Evolutionary conservation across 805 yeast genomes (phyloP).

Genomic region (Candida montana): DNA sequence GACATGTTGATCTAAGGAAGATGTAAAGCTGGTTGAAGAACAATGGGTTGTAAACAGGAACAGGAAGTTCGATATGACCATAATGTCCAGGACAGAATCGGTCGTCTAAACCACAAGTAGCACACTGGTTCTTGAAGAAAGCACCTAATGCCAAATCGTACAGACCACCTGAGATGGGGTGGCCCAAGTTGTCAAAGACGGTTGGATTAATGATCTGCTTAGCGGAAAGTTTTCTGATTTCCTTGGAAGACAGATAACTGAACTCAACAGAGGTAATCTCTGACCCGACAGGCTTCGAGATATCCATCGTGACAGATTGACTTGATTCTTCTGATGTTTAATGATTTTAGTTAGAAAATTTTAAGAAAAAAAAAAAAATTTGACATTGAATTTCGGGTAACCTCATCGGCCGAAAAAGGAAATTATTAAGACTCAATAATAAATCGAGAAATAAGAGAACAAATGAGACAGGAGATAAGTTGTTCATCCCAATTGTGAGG

Average conservation of each 20-base stretch:
- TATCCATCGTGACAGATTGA: slow-evolving; percentile 64
- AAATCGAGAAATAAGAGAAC: too few species aligned
- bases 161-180: slow-evolving; percentile 89
- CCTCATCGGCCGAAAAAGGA: slow-evolving; percentile 12
- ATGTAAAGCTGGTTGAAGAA: slow-evolving; percentile 89
- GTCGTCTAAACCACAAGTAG: slow-evolving; percentile 95
- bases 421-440: neutral
- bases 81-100: slow-evolving; percentile 96
- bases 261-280: slow-evolving; percentile 91
- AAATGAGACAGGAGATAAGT: too few species aligned
- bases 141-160: slow-evolving; percentile 97
- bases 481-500: too few species aligned
- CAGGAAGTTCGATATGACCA: slow-evolving; percentile 96
- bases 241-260: slow-evolving; percentile 74
- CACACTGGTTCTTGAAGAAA: slow-evolving; percentile 75
- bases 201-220: slow-evolving; percentile 94
- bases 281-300: slow-evolving; percentile 93
- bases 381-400: slow-evolving; percentile 11
- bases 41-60: slow-evolving; percentile 91
- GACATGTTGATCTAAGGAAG: slow-evolving; percentile 76
- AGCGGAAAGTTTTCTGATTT: slow-evolving; percentile 81
- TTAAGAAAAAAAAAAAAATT: slow-evolving; percentile 6
- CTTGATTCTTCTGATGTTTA: neutral
- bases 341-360: slow-evolving; percentile 2
- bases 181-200: slow-evolving; percentile 94